Base-by-base conservation (phyloP, 352 stramenopile species). In the Globisporangium paddicum region DNA sequence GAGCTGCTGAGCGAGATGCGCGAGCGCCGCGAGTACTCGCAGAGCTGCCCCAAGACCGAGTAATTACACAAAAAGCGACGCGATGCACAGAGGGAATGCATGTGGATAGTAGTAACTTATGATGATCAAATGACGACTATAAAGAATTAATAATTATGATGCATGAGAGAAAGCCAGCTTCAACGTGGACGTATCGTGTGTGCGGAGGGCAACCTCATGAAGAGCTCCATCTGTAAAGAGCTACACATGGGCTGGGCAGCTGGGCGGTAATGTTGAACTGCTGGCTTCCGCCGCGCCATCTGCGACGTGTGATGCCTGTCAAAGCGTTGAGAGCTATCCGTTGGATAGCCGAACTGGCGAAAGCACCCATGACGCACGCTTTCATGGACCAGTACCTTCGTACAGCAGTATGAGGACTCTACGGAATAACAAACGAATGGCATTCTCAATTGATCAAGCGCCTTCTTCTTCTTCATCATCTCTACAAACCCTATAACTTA, bases 1-100 rank as follows among this genome's bases (percentile, higher is more conserved):
- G 48, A 69, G 2, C 64, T 88, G 21, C 35, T 55, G 26, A 35
- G 59, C 18, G 67, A 80, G 3, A 82, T 88, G 59, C 54, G 50
- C 16, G 72, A 72, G 10, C 69, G 79, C 47, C 67, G 78, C 3
- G 56, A 71, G 41, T 73, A 67, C 44, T 66, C 63, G 52, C 30
- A 53, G 47, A 56, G 49, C 16, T 55, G 55, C 55, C 41, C 34
- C 16, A 61, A 61, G 55, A 44, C 5, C 44, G 44, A n/a, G 8
- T 32, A 16, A 42, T 14, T 38, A 46, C 16, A 28, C 3, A 45
- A 32, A 10, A 35, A 37, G 18, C n/a, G n/a, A n/a, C n/a, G n/a
- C n/a, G n/a, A 44, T 6, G 19, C 30, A 25, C 3, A 34, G 8
- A n/a, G 10, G n/a, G 11, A 58, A 38, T 10, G 28, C 10, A 48